Evolutionary conservation across 306 rosid genomes (phyloP).

Genomic region (Dicorynia guianensis): DNA sequence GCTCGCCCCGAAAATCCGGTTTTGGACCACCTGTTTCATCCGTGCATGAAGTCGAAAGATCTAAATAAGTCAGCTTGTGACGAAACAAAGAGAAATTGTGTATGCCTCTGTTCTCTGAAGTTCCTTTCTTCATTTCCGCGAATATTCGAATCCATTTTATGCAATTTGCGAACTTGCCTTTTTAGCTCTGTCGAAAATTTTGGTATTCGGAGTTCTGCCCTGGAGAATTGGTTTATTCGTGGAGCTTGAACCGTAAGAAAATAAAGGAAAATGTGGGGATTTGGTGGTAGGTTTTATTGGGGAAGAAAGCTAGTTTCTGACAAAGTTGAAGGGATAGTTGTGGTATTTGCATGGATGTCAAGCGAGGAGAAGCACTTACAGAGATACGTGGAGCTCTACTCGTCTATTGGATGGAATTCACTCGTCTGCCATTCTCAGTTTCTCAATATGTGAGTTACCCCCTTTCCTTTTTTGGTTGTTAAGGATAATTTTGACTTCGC

Average conservation of each 20-base stretch:
- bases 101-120: too few species aligned
- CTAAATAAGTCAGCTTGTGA: too few species aligned
- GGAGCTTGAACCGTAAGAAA: background rate
- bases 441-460: slow-evolving; percentile 65
- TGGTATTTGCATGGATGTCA: slow-evolving; percentile 74
- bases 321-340: slow-evolving; percentile 66
- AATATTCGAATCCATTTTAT: background rate
- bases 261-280: slow-evolving; percentile 71
- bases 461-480: background rate
- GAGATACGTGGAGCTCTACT: slow-evolving; percentile 63
- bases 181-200: slow-evolving; percentile 1
- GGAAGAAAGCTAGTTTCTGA: slow-evolving; percentile 54
- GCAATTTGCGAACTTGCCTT: background rate
- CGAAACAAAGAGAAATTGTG: too few species aligned
- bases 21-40: too few species aligned
- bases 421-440: slow-evolving; percentile 69
- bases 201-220: background rate
- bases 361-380: slow-evolving; percentile 67
- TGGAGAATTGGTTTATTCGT: background rate
- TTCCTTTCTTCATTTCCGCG: background rate
- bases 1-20: too few species aligned
- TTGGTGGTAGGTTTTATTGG: slow-evolving; percentile 73
- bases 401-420: slow-evolving; percentile 73
- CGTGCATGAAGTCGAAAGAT: too few species aligned
- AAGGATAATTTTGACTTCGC: slow-evolving; percentile 5